Conservation (phyloP, 2,329 filamentous ascomycete genomes). For the Alternaria gansuensis region DNA sequence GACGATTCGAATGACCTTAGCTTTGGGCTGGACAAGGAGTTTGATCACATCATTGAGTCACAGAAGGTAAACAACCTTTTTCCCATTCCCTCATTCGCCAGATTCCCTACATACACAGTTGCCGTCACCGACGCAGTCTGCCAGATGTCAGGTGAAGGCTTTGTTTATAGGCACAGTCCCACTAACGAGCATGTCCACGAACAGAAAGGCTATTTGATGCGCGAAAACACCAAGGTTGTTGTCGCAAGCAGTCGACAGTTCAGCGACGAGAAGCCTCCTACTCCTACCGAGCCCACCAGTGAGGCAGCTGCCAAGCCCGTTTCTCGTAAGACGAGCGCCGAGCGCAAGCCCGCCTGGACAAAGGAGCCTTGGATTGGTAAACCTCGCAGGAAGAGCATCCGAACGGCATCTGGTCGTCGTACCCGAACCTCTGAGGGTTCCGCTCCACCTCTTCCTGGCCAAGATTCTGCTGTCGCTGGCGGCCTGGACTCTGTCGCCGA, state of each 20-base stretch:
- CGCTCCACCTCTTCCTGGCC: slow-evolving; percentile 84
- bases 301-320: slow-evolving; percentile 68
- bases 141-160: slow-evolving; percentile 43
- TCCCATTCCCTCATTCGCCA: slow-evolving; percentile 47
- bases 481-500: slow-evolving; percentile 72
- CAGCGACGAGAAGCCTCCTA: slow-evolving; percentile 69
- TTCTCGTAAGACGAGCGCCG: slow-evolving; percentile 78
- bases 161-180: slow-evolving; percentile 43
- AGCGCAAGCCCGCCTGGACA: slow-evolving; percentile 80
- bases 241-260: slow-evolving; percentile 77
- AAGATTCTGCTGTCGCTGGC: slow-evolving; percentile 78
- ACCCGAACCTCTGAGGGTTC: slow-evolving; percentile 66
- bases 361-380: slow-evolving; percentile 97
- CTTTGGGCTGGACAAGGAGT: slow-evolving; percentile 88
- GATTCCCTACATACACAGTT: slow-evolving; percentile 40
- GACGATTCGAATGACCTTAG: slow-evolving; percentile 75
- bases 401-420: slow-evolving; percentile 67
- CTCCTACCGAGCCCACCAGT: slow-evolving; percentile 49
- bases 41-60: slow-evolving; percentile 91
- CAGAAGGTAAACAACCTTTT: slow-evolving; percentile 82
- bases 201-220: slow-evolving; percentile 98
- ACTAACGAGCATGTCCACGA: slow-evolving; percentile 61
- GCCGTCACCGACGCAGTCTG: slow-evolving; percentile 30
- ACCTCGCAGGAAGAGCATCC: slow-evolving; percentile 71
- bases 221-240: slow-evolving; percentile 97